Percentiles rank a stretch among this genome's conserved stretches.
These are phyloP conservation scores for Mycena sanguinolenta DNA, from an alignment of 768 basidiomycete genomes.

Conservation along the genomic window DNA sequence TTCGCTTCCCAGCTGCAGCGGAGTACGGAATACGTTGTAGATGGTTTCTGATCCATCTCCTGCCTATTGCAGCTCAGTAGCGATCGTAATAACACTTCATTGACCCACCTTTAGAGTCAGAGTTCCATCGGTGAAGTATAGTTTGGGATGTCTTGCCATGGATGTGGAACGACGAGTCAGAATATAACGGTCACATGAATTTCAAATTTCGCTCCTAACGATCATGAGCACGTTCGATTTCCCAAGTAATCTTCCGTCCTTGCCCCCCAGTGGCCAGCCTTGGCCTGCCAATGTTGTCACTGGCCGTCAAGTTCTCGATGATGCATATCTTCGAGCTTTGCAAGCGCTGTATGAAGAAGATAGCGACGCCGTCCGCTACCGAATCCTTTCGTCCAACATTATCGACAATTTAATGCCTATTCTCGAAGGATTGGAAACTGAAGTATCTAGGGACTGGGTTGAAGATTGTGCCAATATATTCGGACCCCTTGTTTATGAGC, in stretches of 20 bases:
- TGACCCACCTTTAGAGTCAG: constrained; percentile 1
- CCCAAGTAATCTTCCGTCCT: not conserved
- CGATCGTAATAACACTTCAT: not conserved
- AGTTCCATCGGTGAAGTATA: constrained; percentile 4
- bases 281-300: constrained; percentile 3
- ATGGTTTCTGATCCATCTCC: too few relatives aligned
- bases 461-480: not conserved
- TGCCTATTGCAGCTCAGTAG: not conserved
- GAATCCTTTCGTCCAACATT: not conserved
- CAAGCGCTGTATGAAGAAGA: constrained; percentile 2
- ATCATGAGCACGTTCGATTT: not conserved
- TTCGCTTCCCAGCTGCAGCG: not conserved
- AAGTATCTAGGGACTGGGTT: not conserved
- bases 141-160: not conserved
- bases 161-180: not conserved
- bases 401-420: not conserved
- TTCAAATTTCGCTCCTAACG: not conserved
- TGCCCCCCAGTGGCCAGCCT: not conserved
- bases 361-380: not conserved
- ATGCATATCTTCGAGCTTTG: not conserved
- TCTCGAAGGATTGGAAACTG: not conserved
- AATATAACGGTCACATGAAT: not conserved
- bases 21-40: not conserved
- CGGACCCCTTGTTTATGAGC: too few relatives aligned
- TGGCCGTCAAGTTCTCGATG: not conserved